Base-by-base conservation (phyloP, 2,329 filamentous ascomycete genomes). In the Sporothrix inflata region DNA sequence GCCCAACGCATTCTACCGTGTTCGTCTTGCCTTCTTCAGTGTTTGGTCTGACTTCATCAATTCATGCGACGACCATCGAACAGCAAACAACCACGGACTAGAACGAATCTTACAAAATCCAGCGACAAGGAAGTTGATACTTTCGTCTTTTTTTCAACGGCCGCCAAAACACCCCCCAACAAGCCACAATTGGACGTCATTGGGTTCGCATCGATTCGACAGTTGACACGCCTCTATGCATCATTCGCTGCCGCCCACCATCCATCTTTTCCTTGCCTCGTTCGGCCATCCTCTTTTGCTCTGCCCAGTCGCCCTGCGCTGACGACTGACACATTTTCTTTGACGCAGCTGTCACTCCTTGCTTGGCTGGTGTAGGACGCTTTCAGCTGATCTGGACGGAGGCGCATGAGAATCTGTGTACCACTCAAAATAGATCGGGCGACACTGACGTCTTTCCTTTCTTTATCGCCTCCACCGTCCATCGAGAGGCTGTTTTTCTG, bases 41-140 rank as follows among this genome's bases (percentile, higher is more conserved):
- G 73, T 74, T 74, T 75, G 73, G 74, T 69, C 76, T 77, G 76
- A 76, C 77, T 74, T 77, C 74, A 74, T 76, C 75, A 72, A 76
- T 77, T 77, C 55, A 79, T 78, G 78, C 78, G 76, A 73, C 40
- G n/a, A 34, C 27, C 24, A 49, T 71, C 30, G 42, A 30, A 19
- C 14, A 21, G 42, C 34, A 34, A 47, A n/a, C 68, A 49, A 69
- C 27, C 16, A 57, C 61, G 45, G 7, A 49, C 16, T 7, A 47
- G 16, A 45, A 27, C 60, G n/a, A 24, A 42, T 45, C 4, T 27
- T 24, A 38, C 34, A 63, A 21, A 16, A 63, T 5, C 9, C 16
- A 42, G 5, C 38, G 60, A 42, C 34, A 27, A 42, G 34, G n/a
- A 24, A 42, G 38, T 5, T 12, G 38, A 1, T 24, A 24, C 3